Evolutionary conservation across 1,284 basidiomycete species (phyloP).

Genomic region (Irpex rosettiformis): DNA sequence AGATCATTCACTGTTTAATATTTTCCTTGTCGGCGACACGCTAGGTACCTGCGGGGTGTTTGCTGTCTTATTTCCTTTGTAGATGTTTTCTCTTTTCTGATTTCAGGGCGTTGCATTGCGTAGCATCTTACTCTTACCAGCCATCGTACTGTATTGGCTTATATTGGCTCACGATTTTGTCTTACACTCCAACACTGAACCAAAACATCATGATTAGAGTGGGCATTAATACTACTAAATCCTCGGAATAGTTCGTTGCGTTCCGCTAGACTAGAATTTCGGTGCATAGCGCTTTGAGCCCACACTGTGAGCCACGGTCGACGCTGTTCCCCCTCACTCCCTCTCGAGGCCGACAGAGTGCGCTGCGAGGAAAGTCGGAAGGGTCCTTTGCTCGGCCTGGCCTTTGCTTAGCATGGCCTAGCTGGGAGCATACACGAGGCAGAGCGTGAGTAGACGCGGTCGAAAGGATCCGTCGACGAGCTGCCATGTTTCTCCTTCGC

Average conservation of each 20-base stretch:
- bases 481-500: background rate
- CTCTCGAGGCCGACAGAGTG: background rate
- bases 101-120: background rate
- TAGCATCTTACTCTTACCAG: background rate
- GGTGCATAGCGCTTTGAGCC: no score
- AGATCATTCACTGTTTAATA: constrained; percentile 15
- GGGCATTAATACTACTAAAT: background rate
- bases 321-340: background rate
- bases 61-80: constrained; percentile 2
- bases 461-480: background rate
- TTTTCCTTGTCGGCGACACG: background rate
- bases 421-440: background rate
- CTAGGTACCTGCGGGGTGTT: background rate
- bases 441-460: background rate
- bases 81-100: background rate
- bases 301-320: no score
- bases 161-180: background rate
- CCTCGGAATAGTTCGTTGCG: no score
- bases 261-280: no score
- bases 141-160: background rate
- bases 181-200: background rate
- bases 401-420: no score
- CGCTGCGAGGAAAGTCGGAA: background rate
- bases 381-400: background rate
- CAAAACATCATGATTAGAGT: background rate